Percentiles rank a stretch among this genome's conserved stretches.
phyloP scores from a whole-genome alignment of 163 green algal genomes.

The Chloroidium sp. region DNA sequence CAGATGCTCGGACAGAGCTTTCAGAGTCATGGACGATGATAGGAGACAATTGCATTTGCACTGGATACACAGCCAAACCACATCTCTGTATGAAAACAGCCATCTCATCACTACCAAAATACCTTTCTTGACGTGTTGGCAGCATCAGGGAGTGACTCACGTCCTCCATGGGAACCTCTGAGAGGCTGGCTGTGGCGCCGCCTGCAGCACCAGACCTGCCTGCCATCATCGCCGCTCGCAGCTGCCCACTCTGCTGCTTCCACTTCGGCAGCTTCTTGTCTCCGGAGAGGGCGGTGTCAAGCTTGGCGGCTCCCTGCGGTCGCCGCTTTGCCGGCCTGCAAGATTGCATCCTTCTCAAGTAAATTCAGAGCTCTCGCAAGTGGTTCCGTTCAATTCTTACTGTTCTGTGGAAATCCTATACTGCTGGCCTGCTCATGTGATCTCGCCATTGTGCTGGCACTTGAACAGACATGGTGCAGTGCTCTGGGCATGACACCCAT shows the following conservation, averaged over 20 bases:
- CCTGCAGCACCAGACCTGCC: constrained; percentile 3
- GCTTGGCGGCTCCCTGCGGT: too few relatives aligned
- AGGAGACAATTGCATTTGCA: too few relatives aligned
- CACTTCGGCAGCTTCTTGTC: constrained; percentile 35
- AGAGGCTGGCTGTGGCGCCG: neutral
- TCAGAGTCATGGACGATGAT: too few relatives aligned
- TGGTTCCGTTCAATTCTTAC: neutral
- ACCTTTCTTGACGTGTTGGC: neutral
- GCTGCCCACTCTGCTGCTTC: constrained; percentile 57
- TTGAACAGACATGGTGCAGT: neutral
- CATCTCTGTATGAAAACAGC: neutral
- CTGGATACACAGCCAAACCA: neutral
- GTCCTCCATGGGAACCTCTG: neutral
- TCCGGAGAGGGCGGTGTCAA: too few relatives aligned
- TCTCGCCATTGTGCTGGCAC: neutral
- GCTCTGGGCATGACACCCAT: too few relatives aligned
- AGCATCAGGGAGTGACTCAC: neutral
- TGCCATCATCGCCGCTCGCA: constrained; percentile 48
- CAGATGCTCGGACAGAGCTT: neutral
- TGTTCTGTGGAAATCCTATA: neutral
- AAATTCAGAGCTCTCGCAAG: too few relatives aligned
- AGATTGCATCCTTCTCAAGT: too few relatives aligned
- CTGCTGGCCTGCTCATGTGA: neutral
- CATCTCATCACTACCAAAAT: neutral
- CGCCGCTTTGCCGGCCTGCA: too few relatives aligned